Base-by-base conservation (phyloP, 441 rosid genomes). In the Kokia cookei region DNA sequence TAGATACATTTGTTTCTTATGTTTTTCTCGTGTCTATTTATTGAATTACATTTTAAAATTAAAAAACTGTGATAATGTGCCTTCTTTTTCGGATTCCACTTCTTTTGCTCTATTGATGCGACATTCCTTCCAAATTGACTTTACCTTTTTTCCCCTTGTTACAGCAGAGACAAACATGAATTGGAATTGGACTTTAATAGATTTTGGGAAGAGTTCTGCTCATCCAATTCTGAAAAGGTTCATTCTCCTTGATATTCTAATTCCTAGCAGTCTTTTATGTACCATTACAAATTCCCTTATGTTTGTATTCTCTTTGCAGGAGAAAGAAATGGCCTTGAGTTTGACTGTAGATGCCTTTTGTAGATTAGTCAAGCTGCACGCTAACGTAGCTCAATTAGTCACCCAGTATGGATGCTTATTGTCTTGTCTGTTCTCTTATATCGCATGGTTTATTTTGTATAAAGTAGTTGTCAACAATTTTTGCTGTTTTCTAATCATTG, bases 141-240 rank as follows among this genome's bases (percentile, higher is more conserved):
- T 65, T 51, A 35, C 48, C 58, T 58, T 15, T 62, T 63, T 59
- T 71, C 75, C 53, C 45, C 69, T 45, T 79, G 17, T 63, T 62
- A 76, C 65, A 82, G 77, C 91, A 93, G 97, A 82, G 96, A 86
- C 74, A 86, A 87, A 77, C 87, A 90, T 88, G 99, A 93, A 81
- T 75, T 93, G 96, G 97, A 96, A 84, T 81, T 93, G 97, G 98
- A 96, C 86, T 93, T 96, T 80, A 97, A 94, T 84, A 97, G 98
- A 84, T 88, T 87, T 75, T 94, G 99, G 99, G 98, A 97, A 84
- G 97, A 97, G 84, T 97, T 97, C 83, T 98, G 98, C 76, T 93
- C 99, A 82, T 97, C 97, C 79, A 90, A 90, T 86, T 94, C 93
- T 11, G 99, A 97, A 85, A 94, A 91, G 97, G 99, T 94, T 76